phyloP scores from a whole-genome alignment of 129 eudicot species.

The Dittrichia graveolens region DNA sequence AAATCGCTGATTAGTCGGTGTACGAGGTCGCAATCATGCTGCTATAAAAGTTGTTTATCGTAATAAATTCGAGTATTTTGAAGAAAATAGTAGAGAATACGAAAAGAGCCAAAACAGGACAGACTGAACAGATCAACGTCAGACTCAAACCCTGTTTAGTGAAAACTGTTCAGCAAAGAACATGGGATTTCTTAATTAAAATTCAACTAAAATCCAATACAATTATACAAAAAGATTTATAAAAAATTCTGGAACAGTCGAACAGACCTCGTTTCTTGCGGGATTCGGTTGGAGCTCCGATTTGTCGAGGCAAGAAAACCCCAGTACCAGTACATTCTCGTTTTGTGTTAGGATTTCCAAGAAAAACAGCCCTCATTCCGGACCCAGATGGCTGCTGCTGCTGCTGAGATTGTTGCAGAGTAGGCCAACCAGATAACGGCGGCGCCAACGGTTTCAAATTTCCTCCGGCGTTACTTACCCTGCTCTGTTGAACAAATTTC shows the following conservation, averaged over 20 bases:
- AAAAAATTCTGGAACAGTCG: not conserved
- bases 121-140: conserved; percentile 18
- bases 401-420: conserved; percentile 55
- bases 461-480: conserved; percentile 27
- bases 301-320: conserved; percentile 74
- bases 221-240: not conserved
- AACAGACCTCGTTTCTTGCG: conserved; percentile 62
- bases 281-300: conserved; percentile 55
- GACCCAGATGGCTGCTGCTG: conserved; percentile 46
- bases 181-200: not conserved
- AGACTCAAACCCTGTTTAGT: conserved; percentile 13
- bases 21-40: conserved; percentile 1
- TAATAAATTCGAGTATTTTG: not conserved
- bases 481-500: conserved; percentile 35
- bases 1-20: not conserved
- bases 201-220: not conserved
- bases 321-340: conserved; percentile 86
- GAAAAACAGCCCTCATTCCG: conserved; percentile 68
- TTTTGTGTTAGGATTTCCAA: conserved; percentile 52
- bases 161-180: not conserved
- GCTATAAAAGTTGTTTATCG: not conserved
- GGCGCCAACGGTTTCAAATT: conserved; percentile 14
- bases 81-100: not conserved
- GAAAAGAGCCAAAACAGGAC: conserved; percentile 17
- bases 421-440: conserved; percentile 61